phyloP scores from a whole-genome alignment of 2,329 filamentous ascomycete genomes.

The Dactylonectria macrodidyma region DNA sequence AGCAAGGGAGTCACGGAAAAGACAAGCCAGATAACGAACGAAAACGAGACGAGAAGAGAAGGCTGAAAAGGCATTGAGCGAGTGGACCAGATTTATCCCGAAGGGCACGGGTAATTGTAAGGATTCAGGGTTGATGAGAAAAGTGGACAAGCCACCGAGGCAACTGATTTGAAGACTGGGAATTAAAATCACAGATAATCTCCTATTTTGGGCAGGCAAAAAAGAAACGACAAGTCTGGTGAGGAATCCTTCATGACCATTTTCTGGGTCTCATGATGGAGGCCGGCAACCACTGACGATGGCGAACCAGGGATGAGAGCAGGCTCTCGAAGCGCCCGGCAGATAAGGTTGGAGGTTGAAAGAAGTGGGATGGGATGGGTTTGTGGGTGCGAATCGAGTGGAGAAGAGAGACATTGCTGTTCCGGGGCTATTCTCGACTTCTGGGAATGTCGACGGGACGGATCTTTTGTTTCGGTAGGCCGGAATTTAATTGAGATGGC shows the following conservation, averaged over 20 bases:
- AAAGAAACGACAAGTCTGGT: constrained; percentile 23
- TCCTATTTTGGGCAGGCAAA: neutral
- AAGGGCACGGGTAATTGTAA: neutral
- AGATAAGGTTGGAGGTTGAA: constrained; percentile 19
- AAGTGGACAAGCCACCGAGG: constrained; percentile 5
- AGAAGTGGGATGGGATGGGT: neutral
- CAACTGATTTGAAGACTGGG: neutral
- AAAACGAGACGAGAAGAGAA: neutral
- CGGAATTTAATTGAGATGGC: neutral
- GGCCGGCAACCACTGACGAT: constrained; percentile 23
- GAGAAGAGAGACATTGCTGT: neutral
- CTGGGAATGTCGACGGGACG: constrained; percentile 14
- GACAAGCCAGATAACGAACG: neutral
- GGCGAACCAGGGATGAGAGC: constrained; percentile 7
- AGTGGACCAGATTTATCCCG: constrained; percentile 1
- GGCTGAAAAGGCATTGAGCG: neutral
- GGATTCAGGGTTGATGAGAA: constrained; percentile 7
- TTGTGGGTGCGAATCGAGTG: constrained; percentile 3
- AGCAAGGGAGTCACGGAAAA: constrained; percentile 5
- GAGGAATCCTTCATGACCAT: constrained; percentile 14
- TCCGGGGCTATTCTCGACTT: neutral
- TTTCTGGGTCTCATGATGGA: constrained; percentile 16
- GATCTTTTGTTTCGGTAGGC: constrained; percentile 5
- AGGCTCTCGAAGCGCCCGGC: constrained; percentile 25
- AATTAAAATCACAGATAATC: neutral